Evolutionary conservation across 768 basidiomycete species (phyloP), one percentile per base, ranked within the genome.

Genomic region (Amanita pallidorosea): DNA sequence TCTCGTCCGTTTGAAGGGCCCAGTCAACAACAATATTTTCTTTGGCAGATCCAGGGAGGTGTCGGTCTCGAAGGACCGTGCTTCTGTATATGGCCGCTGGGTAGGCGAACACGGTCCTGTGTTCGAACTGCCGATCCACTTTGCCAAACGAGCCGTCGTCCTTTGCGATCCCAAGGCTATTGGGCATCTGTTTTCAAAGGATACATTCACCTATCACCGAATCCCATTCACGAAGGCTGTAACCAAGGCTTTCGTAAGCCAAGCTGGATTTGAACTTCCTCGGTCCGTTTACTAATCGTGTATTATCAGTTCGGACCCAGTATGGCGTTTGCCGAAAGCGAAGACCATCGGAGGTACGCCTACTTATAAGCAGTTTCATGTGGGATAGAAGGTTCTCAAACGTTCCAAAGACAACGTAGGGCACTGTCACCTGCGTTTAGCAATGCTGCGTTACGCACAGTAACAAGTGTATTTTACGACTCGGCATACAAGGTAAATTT

Each of bases 81-180:
- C 66, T 5, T 22, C 53, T 1, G 25, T 76, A 5, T 71, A 67
- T 54, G 76, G 77, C 48, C 50, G 61, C 5, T 81, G 79, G 80
- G 66, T 65, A 1, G 58, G 58, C 6, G 58, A 72, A 41, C 77
- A 77, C 34, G 80, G 81, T 6, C 56, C 69, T 2, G 74, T 68
- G 0, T 81, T 65, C 52, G 45, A 61, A 12, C 51, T 77, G 13
- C 68, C 77, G 0, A 54, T 56, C 0, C 54, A 61, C 0, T 54
- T 77, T 5, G 72, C 71, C 0, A 56, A 64, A 0, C 60, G 47
- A 6, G 57, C 55, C 4, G 56, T 77, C 20, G 57, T 73, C 5
- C 58, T 77, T 5, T 64, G 67, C 37, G 77, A 77, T 54, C 72
- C 71, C 3, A 78, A 73, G 60, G 78, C 79, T 0, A 61, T 75